A percentile compares a stretch with the other conserved stretches of the same genome.
Evolutionary conservation across 495 filamentous ascomycete genomes (phyloP).

Genomic region (Penicillium manginii): DNA sequence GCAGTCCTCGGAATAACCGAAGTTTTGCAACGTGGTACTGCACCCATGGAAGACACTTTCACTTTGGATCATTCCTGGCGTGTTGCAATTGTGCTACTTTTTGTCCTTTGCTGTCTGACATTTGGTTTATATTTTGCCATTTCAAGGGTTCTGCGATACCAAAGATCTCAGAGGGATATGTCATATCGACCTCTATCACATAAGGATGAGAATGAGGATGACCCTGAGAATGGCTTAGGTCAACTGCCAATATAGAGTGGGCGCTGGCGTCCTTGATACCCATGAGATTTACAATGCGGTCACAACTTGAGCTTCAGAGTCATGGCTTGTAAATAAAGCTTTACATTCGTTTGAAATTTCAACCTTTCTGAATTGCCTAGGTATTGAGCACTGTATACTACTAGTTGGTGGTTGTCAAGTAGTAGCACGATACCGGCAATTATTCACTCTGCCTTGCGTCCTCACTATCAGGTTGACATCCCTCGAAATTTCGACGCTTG

Average conservation of each 20-base stretch:
- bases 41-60: background rate
- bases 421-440: too few species aligned
- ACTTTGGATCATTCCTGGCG: constrained; percentile 9
- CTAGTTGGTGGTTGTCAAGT: too few species aligned
- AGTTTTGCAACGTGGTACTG: constrained; percentile 5
- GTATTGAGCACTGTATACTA: too few species aligned
- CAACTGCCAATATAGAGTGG: constrained; percentile 23
- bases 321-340: too few species aligned
- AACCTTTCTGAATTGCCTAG: too few species aligned
- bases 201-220: constrained; percentile 20
- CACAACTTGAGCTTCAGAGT: background rate
- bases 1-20: constrained; percentile 23
- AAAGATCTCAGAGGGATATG: background rate
- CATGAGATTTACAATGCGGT: background rate
- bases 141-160: constrained; percentile 8
- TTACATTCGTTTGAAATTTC: too few species aligned
- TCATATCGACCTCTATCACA: constrained; percentile 20
- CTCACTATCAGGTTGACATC: too few species aligned
- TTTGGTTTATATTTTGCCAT: constrained; percentile 20
- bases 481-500: too few species aligned
- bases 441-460: too few species aligned
- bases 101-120: constrained; percentile 18
- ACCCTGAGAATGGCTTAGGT: constrained; percentile 8
- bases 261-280: constrained; percentile 24
- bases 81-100: constrained; percentile 11